phyloP scores from a whole-genome alignment of 2,329 filamentous ascomycete species.

The Fusarium zealandicum region DNA sequence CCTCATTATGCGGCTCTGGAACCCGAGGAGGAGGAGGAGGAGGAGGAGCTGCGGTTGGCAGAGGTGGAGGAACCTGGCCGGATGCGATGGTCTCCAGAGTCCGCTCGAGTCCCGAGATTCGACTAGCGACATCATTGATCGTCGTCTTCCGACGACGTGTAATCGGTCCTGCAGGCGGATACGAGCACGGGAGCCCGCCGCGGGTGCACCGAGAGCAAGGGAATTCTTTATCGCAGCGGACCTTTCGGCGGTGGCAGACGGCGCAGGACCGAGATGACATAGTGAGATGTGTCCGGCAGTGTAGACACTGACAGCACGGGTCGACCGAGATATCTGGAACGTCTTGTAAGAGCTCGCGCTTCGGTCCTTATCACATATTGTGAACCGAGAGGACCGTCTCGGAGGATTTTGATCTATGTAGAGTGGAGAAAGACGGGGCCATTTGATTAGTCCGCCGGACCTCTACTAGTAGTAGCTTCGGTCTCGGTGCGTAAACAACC shows the following conservation, averaged over 20 bases:
- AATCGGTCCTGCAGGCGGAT: conserved; percentile 39
- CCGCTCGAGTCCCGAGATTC: conserved; percentile 47
- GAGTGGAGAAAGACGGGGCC: background rate
- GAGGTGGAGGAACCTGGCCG: conserved; percentile 3
- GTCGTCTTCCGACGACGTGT: conserved; percentile 42
- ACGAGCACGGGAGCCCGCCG: conserved; percentile 42
- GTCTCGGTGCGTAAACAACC: background rate
- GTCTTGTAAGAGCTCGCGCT: background rate
- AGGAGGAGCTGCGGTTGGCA: background rate
- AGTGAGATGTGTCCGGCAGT: background rate
- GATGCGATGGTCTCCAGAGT: conserved; percentile 30
- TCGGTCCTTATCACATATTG: conserved; percentile 5
- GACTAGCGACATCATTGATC: conserved; percentile 46
- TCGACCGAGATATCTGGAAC: background rate
- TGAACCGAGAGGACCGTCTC: background rate
- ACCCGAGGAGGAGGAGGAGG: background rate
- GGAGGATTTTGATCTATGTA: background rate
- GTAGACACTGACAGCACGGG: background rate
- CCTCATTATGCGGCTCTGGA: no score
- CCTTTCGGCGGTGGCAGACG: conserved; percentile 61
- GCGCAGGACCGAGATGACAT: conserved; percentile 46
- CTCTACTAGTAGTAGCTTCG: no score
- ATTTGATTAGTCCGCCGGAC: conserved; percentile 8
- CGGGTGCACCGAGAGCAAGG: conserved; percentile 74
- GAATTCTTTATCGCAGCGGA: conserved; percentile 75